These are phyloP conservation scores for Narthecium ossifragum DNA, from an alignment of 106 monocot species.

Conservation along the genomic window DNA sequence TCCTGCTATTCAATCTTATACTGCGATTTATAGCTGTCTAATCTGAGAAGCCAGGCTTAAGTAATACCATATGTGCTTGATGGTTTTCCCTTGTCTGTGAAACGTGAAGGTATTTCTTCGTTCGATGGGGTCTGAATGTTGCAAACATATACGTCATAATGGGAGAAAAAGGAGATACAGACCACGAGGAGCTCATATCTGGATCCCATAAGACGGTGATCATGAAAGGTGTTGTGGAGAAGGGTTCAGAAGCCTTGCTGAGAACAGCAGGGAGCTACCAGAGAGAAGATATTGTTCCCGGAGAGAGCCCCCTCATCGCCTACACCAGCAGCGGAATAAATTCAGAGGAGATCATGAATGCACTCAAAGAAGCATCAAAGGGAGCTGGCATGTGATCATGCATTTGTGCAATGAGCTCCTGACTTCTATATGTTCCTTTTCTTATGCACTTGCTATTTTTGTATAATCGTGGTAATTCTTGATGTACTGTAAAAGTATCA, in stretches of 20 bases:
- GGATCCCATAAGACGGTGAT: constrained; percentile 93
- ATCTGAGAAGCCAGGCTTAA: no score
- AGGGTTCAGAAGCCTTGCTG: constrained; percentile 70
- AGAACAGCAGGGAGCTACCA: constrained; percentile 75
- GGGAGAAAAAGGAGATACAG: constrained; percentile 84
- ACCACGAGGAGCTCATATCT: constrained; percentile 76
- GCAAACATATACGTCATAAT: constrained; percentile 79
- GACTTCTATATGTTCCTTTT: no score
- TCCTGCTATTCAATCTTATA: no score
- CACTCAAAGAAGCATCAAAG: constrained; percentile 65
- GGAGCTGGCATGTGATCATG: constrained; percentile 25
- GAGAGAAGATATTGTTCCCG: constrained; percentile 81
- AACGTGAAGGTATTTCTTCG: constrained; percentile 60
- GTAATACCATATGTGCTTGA: no score
- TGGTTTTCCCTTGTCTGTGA: background rate
- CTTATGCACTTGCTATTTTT: no score
- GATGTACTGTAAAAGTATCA: no score
- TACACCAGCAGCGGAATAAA: constrained; percentile 35
- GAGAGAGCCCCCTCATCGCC: constrained; percentile 53
- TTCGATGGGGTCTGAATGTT: constrained; percentile 84
- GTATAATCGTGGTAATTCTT: no score
- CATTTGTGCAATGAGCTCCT: background rate
- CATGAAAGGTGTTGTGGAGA: constrained; percentile 62
- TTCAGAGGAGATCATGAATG: constrained; percentile 66
- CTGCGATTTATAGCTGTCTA: no score